Conservation (phyloP, 257 asterid genomes). For the Nicotiana obtusifolia region DNA sequence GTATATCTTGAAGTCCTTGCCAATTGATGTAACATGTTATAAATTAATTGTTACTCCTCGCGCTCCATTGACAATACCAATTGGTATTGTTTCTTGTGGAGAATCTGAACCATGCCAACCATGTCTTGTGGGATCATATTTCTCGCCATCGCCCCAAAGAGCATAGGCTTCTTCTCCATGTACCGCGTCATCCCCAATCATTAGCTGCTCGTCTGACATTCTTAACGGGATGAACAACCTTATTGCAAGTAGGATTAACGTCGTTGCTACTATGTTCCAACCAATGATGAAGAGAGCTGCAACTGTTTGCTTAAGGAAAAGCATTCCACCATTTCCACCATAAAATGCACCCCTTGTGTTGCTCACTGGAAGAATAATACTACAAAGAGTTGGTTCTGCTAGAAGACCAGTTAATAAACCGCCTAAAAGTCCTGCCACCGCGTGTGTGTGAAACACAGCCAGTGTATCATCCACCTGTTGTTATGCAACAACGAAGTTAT, state of each 20-base stretch:
- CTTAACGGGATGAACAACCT: conserved; percentile 54
- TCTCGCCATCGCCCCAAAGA: conserved; percentile 94
- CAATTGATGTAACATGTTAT: conserved; percentile 15
- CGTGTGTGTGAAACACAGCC: conserved; percentile 89
- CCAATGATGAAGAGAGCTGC: conserved; percentile 68
- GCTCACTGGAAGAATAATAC: conserved; percentile 55
- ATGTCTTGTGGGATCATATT: conserved; percentile 54
- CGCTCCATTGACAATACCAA: conserved; percentile 46
- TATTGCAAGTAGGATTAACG: conserved; percentile 50
- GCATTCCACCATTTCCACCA: conserved; percentile 49
- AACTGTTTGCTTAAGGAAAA: conserved; percentile 59
- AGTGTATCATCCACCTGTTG: conserved; percentile 76
- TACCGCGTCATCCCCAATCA: conserved; percentile 90
- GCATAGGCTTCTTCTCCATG: conserved; percentile 95
- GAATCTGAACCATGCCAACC: conserved; percentile 46
- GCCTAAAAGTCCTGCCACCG: conserved; percentile 77
- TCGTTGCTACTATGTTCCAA: conserved; percentile 67
- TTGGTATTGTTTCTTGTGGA: conserved; percentile 26
- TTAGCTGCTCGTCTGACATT: conserved; percentile 77
- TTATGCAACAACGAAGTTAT: background rate
- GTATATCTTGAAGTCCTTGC: background rate
- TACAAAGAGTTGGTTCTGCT: conserved; percentile 71
- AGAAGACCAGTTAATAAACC: conserved; percentile 75
- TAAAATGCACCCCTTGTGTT: conserved; percentile 69
- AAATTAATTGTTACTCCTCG: conserved; percentile 64